Percentiles rank a stretch among this genome's conserved stretches.
Evolutionary conservation across 2,329 filamentous ascomycete genomes (phyloP).

Genomic region (Sarocladium strictum): DNA sequence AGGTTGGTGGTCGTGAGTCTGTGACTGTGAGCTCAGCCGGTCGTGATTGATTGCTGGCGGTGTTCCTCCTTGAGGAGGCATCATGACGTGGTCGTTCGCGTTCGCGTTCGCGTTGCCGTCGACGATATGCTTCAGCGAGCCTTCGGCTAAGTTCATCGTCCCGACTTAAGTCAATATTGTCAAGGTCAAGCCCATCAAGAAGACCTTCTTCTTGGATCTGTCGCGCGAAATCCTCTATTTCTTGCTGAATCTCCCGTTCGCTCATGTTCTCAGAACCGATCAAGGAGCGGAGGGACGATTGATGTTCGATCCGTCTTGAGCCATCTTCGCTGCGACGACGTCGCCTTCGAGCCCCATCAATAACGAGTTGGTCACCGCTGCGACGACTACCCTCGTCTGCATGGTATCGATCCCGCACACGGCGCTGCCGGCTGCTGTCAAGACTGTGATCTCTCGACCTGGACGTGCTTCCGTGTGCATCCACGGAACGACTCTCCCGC

Average conservation of each 20-base stretch:
- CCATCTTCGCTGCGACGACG: conserved; percentile 39
- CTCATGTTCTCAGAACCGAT: conserved; percentile 75
- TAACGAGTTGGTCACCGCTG: conserved; percentile 30
- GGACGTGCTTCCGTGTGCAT: conserved; percentile 19
- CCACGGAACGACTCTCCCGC: conserved; percentile 27
- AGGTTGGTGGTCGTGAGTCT: conserved; percentile 23
- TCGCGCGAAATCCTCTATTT: conserved; percentile 83
- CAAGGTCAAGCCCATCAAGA: conserved; percentile 80
- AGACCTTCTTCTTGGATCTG: conserved; percentile 86
- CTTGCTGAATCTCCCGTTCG: conserved; percentile 72
- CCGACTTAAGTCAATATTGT: conserved; percentile 75
- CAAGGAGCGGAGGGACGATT: conserved; percentile 79
- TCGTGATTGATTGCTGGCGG: conserved; percentile 21
- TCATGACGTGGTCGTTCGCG: conserved; percentile 40
- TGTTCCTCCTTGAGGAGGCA: conserved; percentile 34
- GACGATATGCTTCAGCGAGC: conserved; percentile 82
- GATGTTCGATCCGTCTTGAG: conserved; percentile 70
- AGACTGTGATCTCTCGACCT: conserved; percentile 25
- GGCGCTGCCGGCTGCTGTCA: conserved; percentile 23
- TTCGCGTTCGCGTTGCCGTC: conserved; percentile 56
- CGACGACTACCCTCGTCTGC: conserved; percentile 15
- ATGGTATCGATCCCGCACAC: conserved; percentile 11
- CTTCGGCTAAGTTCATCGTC: conserved; percentile 87
- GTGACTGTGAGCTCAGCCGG: conserved; percentile 15
- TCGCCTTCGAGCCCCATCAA: conserved; percentile 25